Evolutionary conservation across 2,329 filamentous ascomycete species (phyloP), one percentile per base, ranked within the genome.

Genomic region (Lithohypha guttulata): DNA sequence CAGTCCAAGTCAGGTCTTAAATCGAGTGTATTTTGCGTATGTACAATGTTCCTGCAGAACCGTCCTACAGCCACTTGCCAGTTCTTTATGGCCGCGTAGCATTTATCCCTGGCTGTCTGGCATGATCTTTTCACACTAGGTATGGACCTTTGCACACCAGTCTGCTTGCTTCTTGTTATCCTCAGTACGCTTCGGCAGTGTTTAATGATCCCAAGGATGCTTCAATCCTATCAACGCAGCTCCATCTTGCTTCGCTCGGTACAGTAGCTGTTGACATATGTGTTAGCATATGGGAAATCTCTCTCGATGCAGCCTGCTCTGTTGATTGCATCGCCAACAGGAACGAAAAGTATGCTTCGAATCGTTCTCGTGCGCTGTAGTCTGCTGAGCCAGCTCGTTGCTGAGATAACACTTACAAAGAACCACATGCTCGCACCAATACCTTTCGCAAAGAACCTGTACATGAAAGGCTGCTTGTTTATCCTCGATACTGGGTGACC

Each of bases 391-490:
- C n/a, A 9, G n/a, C 10, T 35, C 18, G 33, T 14, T 14, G 31
- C 3, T 6, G 31, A 20, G 11, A 14, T 14, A 33, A 44, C 41
- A 69, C 81, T 58, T 75, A 96, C 87, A 63, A 91, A 98, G 68
- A 98, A 96, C 91, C 91, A 98, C 91, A 96, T 98, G 66, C 82
- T 84, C 40, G 91, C 91, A 52, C 86, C 84, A 47, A 98, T 71
- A 46, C 80, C 84, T 30, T 85, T 95, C 32, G 84, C 89, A 42
- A 79, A 75, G 62, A 89, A 81, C 59, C 84, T 77, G 70, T 96
- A 94, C 50, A 94, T 11, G 5, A 39, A 22, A 6, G 35, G 35
- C 26, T 39, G 35, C 20, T 39, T 39, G 26, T 23, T 14, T 9
- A 39, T 15, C 17, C 17, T 13, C 13, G 10, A 8, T 18, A 39